A percentile compares a stretch with the other conserved stretches of the same genome.
Evolutionary conservation across 2,329 filamentous ascomycete genomes (phyloP).

Genomic region (Penicillium frequentans): DNA sequence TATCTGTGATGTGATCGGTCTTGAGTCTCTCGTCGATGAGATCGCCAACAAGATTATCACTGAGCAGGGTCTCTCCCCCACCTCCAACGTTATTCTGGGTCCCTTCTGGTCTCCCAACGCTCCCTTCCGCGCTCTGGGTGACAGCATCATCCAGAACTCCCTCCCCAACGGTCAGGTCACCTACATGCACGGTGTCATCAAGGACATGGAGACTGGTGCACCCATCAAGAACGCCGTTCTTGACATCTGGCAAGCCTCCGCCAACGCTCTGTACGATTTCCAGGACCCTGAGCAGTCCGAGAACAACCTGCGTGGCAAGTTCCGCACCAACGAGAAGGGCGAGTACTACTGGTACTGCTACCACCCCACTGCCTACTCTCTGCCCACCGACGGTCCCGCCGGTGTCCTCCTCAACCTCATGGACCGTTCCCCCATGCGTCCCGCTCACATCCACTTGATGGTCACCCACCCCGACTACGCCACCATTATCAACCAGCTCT

Average conservation of each 20-base stretch:
- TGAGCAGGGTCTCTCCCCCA: slow-evolving; percentile 62
- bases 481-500: slow-evolving; percentile 59
- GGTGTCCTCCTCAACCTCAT: slow-evolving; percentile 54
- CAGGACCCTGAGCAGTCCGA: slow-evolving; percentile 70
- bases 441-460: slow-evolving; percentile 63
- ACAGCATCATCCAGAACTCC: slow-evolving; percentile 64
- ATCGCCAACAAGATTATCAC: slow-evolving; percentile 69
- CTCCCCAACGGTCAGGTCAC: slow-evolving; percentile 59
- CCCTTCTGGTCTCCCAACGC: slow-evolving; percentile 77
- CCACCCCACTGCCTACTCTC: slow-evolving; percentile 71
- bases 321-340: slow-evolving; percentile 68
- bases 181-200: slow-evolving; percentile 69
- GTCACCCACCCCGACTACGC: slow-evolving; percentile 57
- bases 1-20: slow-evolving; percentile 70
- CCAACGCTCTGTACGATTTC: slow-evolving; percentile 76
- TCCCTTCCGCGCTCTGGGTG: slow-evolving; percentile 68
- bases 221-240: slow-evolving; percentile 68
- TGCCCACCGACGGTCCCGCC: slow-evolving; percentile 64
- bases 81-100: slow-evolving; percentile 74
- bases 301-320: slow-evolving; percentile 77
- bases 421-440: slow-evolving; percentile 60
- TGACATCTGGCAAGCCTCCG: slow-evolving; percentile 75
- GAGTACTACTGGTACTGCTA: slow-evolving; percentile 71
- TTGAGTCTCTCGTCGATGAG: slow-evolving; percentile 76
- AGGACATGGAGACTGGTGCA: slow-evolving; percentile 64